Base-by-base conservation (phyloP, 257 asterid species). In the Coffea canephora region DNA sequence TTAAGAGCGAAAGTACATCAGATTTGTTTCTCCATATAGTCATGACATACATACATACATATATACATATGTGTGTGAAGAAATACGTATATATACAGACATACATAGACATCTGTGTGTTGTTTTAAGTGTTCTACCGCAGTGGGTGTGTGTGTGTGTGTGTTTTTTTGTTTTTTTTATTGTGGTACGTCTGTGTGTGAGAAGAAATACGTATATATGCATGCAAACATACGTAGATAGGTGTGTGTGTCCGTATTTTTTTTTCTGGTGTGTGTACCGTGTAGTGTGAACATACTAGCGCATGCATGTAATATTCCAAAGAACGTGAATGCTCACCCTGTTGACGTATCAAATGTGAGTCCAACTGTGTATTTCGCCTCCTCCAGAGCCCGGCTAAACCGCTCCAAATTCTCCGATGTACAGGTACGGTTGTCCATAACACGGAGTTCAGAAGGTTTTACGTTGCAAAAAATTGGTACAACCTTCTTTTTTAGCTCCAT, bases 361-460 rank as follows among this genome's bases (percentile, higher is more conserved):
- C 98, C 98, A 34, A 94, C 98, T 36, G 94, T 94, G 80, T 78
- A 75, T 16, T 78, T 92, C 0, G 97, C 98, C 85, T 89, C 94
- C 67, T 91, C 93, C 10, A 94, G 87, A 21, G 98, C 97, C 66
- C 78, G 34, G 7, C 78, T 74, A 73, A 90, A 94, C 79, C 83
- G 82, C 6, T 76, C 87, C 50, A 91, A 52, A 0, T 94, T 96
- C 68, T 82, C 66, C 1, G 74, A 41, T 2, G 87, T 75, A 52
- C 90, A 74, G 2, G 75, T 80, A 19, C 90, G 89, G 68, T 84
- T 68, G 59, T 89, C 93, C 66, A 83, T 86, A 21, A 91, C 92
- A 0, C 77, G 86, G 69, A 94, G 94, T 73, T 94, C 93, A 0
- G 97, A 94, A 3, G 98, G 98, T 41, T 94, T 94, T 0, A 92